Percentiles rank a stretch among this genome's conserved stretches.
Evolutionary conservation across 1,284 basidiomycete species (phyloP).

Genomic region (Cryptococcus sp.): DNA sequence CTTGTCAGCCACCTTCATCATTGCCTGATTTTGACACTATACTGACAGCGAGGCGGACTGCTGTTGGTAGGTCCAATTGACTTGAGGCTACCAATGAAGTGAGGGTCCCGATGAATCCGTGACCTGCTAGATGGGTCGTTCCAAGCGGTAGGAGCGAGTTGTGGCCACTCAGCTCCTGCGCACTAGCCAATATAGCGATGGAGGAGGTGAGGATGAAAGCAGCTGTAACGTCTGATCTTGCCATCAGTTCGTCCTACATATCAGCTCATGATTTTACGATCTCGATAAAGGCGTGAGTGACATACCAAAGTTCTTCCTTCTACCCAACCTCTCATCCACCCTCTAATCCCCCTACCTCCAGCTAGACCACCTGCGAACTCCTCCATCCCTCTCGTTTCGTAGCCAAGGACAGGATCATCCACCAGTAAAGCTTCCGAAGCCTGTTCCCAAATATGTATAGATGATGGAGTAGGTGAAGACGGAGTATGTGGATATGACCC

Average conservation of each 20-base stretch:
- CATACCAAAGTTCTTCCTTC: constrained; percentile 41
- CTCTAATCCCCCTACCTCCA: constrained; percentile 26
- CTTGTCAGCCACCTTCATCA: not conserved
- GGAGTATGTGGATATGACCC: constrained; percentile 48
- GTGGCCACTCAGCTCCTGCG: constrained; percentile 35
- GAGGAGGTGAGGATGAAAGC: constrained; percentile 46
- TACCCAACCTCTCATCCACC: constrained; percentile 46
- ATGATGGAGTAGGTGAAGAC: constrained; percentile 38
- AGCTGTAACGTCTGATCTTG: constrained; percentile 41
- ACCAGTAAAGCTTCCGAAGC: constrained; percentile 42
- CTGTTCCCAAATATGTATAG: constrained; percentile 42
- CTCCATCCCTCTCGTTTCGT: constrained; percentile 38
- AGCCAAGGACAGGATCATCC: constrained; percentile 41
- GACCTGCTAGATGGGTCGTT: constrained; percentile 43
- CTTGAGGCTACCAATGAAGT: constrained; percentile 44
- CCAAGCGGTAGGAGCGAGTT: constrained; percentile 32
- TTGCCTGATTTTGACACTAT: not conserved
- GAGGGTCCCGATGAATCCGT: constrained; percentile 46
- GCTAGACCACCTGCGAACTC: constrained; percentile 33
- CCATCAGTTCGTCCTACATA: constrained; percentile 44
- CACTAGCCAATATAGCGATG: constrained; percentile 44
- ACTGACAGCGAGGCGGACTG: constrained; percentile 40
- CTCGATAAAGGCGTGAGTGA: not conserved
- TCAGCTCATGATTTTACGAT: not conserved
- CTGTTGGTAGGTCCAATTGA: constrained; percentile 39